Base-by-base conservation (phyloP, 176 grass and related monocot species). In the Oryza rufipogon region DNA sequence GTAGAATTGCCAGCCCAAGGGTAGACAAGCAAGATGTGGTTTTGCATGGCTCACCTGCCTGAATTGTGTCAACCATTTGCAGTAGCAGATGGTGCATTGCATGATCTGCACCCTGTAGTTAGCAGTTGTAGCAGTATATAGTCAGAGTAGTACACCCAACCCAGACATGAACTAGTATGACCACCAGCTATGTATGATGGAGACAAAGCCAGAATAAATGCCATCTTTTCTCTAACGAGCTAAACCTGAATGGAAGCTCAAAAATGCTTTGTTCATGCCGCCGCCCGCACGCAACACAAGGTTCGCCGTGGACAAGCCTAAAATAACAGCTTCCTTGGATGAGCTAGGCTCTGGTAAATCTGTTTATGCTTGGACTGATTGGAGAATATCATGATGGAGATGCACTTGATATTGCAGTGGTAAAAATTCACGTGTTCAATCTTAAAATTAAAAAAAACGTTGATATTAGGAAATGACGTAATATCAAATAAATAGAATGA, bases 51-150 rank as follows among this genome's bases (percentile, higher is more conserved):
- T 49, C 75, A 65, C 42, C 51, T 86, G 73, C 56, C 56, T 22
- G 9, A 36, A 66, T n/a, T 58, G 76, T 80, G 76, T 84, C 25
- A 6, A 74, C 75, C 58, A 25, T 82, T 10, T 42, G 36, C 44
- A 60, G 61, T 32, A n/a, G 16, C 14, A 28, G 17, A 64, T 38
- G 42, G 54, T 34, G 70, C 25, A 45, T 39, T 26, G 48, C 34
- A 81, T 70, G 47, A 44, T 61, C 49, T 17, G 36, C 56, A 48
- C 25, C n/a, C 46, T 48, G 46, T 48, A 48, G 46, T 15, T 32
- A 20, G 5, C 7, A 19, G 16, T 41, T 41, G 39, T 54, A 54
- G 51, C 10, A 44, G 42, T 32, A 32, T 32, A 32, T 44, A 44
- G 42, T 44, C 42, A 11, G 39, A 41, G 39, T 41, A 2, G 39